These are phyloP conservation scores for Suhomyces yuchorum DNA, from an alignment of 1,139 yeast species.

Conservation along the genomic window DNA sequence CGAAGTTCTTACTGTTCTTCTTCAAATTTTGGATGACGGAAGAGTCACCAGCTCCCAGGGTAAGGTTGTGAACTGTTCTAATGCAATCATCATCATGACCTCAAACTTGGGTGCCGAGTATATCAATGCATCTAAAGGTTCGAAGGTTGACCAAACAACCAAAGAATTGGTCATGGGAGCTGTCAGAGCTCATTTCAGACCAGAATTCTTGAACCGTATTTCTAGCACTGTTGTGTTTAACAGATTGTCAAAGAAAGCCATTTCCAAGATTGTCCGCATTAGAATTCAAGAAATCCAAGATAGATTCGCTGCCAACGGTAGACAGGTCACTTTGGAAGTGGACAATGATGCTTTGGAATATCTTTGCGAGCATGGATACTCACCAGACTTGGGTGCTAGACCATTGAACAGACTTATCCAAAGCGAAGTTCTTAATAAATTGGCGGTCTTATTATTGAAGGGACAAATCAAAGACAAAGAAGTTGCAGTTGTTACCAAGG, in stretches of 20 bases:
- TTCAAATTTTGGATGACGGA: conserved; percentile 95
- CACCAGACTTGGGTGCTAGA: conserved; percentile 93
- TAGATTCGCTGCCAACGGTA: conserved; percentile 82
- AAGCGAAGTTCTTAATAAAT: conserved; percentile 76
- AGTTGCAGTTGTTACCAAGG: conserved; percentile 64
- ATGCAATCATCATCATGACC: conserved; percentile 92
- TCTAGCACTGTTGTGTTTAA: conserved; percentile 91
- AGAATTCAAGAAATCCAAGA: conserved; percentile 82
- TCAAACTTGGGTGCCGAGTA: conserved; percentile 95
- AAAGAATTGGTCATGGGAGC: conserved; percentile 79
- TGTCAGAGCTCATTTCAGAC: conserved; percentile 91
- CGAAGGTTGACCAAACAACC: conserved; percentile 66
- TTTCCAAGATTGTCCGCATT: conserved; percentile 85
- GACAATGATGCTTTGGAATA: conserved; percentile 77
- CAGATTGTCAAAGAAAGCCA: conserved; percentile 87
- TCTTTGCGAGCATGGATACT: conserved; percentile 82
- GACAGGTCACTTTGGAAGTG: conserved; percentile 67
- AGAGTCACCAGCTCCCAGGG: conserved; percentile 94
- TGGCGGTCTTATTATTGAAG: conserved; percentile 85
- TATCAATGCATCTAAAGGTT: conserved; percentile 66
- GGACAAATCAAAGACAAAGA: conserved; percentile 91
- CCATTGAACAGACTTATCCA: conserved; percentile 95
- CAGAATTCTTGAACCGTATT: conserved; percentile 95
- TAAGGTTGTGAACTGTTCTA: conserved; percentile 88
- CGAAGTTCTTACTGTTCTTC: conserved; percentile 86